These are phyloP conservation scores for Pseudoturritis turrita DNA, from an alignment of 345 rosid species.

Conservation along the genomic window DNA sequence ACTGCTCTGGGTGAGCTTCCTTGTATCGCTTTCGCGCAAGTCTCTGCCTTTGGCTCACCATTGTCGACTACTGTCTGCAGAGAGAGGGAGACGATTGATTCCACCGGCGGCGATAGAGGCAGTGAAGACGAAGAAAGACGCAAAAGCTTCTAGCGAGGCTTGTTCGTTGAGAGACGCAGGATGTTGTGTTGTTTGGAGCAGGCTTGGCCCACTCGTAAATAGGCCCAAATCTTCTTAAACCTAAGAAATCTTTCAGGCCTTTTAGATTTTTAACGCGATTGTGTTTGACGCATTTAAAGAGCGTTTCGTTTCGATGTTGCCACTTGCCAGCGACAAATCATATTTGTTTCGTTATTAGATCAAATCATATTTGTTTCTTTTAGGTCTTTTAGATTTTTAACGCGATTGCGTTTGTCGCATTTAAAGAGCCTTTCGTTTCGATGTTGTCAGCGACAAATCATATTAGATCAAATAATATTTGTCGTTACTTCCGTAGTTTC, in stretches of 20 bases:
- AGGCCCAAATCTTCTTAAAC: not conserved
- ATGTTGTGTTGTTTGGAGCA: not conserved
- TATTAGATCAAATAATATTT: too few species aligned
- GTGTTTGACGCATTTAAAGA: not conserved
- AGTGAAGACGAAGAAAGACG: not conserved
- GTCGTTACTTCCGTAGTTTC: too few species aligned
- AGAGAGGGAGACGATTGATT: not conserved
- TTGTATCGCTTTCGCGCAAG: slow-evolving; percentile 67
- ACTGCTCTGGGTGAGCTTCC: slow-evolving; percentile 57
- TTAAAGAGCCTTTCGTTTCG: not conserved
- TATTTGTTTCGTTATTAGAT: too few species aligned
- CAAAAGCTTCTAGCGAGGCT: not conserved
- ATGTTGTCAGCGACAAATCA: too few species aligned
- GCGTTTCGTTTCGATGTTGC: too few species aligned
- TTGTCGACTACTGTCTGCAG: not conserved
- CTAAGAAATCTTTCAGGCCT: not conserved
- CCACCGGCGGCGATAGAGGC: slow-evolving; percentile 18
- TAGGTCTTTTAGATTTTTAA: not conserved
- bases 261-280: not conserved
- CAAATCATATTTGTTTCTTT: too few species aligned
- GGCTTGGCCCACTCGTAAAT: slow-evolving; percentile 2
- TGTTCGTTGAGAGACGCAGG: not conserved
- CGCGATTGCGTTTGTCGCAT: not conserved
- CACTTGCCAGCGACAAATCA: too few species aligned
- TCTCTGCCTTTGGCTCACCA: slow-evolving; percentile 81